Evolutionary conservation across 768 basidiomycete genomes (phyloP), one percentile per base, ranked within the genome.

Genomic region (Lentinula sp.): DNA sequence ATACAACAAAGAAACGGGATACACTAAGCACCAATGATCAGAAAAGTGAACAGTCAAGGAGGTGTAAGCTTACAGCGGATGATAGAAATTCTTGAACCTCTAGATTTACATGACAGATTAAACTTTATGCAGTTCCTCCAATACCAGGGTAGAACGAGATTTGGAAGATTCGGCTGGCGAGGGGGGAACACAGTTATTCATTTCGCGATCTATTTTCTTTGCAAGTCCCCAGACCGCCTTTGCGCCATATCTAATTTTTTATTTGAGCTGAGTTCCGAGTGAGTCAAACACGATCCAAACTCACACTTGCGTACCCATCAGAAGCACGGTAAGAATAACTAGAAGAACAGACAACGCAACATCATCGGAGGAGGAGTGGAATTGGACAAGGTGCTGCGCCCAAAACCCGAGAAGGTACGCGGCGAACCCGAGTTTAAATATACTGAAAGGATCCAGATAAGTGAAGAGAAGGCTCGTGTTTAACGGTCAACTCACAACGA

Each of bases 331-430:
- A 23, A 56, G 36, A 12, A 43, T 18, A 13, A 56, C 54, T 18
- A 56, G 37, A 15, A 56, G 37, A 10, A 56, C 54, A 42, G 54
- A 56, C 13, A 56, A 13, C 10, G 54, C 54, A 16, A 56, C 20
- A 41, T 56, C 54, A 36, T 56, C 36, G 16, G 52, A 20, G 15
- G 41, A 56, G 2, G 54, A 56, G 41, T 56, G 37, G 54, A 39
- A 39, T 15, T 43, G 54, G 6, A 28, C 54, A 12, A 56, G 36
- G 54, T 56, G 16, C 28, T 56, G 36, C 7, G 35, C 54, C 54
- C 54, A 56, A 18, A 37, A 56, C 16, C 12, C 54, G 23, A 56
- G 54, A 41, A 56, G 54, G n/a, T 56, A 56, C 12, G 41, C 54
- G 3, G 54, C 54, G 20, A 56, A 56, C 12, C 35, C 54, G 15